These are phyloP conservation scores for Danielia oregonensis DNA, from an alignment of 805 yeast species.

Conservation along the genomic window DNA sequence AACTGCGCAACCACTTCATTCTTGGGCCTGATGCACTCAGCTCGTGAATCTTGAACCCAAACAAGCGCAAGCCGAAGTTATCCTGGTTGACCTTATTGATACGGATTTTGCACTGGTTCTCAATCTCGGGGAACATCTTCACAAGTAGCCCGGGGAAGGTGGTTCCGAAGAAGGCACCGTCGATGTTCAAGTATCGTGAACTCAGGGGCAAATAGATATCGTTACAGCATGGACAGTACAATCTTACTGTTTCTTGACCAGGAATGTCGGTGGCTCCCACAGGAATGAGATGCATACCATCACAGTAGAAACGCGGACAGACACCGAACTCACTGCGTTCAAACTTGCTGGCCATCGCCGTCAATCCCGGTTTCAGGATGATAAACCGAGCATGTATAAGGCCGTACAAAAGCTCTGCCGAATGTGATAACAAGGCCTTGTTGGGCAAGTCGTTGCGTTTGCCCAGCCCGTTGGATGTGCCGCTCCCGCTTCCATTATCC, in stretches of 20 bases:
- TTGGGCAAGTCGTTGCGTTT: slow-evolving; percentile 60
- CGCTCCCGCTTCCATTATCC: slow-evolving; percentile 19
- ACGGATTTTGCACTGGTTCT: slow-evolving; percentile 64
- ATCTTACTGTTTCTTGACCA: slow-evolving; percentile 86
- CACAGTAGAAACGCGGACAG: slow-evolving; percentile 88
- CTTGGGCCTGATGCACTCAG: slow-evolving; percentile 80
- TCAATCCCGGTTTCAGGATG: slow-evolving; percentile 82
- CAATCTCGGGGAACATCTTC: slow-evolving; percentile 88
- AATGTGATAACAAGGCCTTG: slow-evolving; percentile 75
- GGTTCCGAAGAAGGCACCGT: slow-evolving; percentile 97
- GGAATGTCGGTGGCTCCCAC: slow-evolving; percentile 89
- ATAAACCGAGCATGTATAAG: slow-evolving; percentile 91
- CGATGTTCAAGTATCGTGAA: slow-evolving; percentile 81
- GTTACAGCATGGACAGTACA: slow-evolving; percentile 92
- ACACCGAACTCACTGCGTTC: slow-evolving; percentile 85
- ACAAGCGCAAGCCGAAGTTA: slow-evolving; percentile 68
- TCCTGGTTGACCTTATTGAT: slow-evolving; percentile 44
- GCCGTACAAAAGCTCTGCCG: slow-evolving; percentile 91
- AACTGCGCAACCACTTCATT: slow-evolving; percentile 89
- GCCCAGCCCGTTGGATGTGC: slow-evolving; percentile 6
- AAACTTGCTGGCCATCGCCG: slow-evolving; percentile 90
- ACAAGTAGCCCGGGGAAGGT: slow-evolving; percentile 91
- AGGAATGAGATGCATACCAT: slow-evolving; percentile 85
- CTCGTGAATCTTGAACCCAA: slow-evolving; percentile 83
- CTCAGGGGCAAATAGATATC: slow-evolving; percentile 87